These are phyloP conservation scores for Albugo candida DNA, from an alignment of 352 stramenopile genomes.

Conservation along the genomic window DNA sequence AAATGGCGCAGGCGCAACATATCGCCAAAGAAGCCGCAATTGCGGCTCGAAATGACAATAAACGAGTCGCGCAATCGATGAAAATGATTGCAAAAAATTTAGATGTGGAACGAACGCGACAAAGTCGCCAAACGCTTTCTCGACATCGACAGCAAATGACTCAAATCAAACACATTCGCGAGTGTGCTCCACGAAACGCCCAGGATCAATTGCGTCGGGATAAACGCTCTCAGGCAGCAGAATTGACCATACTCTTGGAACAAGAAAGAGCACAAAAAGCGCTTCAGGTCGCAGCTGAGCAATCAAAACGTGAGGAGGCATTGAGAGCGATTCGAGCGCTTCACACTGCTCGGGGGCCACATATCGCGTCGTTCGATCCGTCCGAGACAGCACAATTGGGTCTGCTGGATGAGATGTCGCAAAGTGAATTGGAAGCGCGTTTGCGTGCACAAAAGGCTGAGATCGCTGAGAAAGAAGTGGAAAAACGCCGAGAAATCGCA, in stretches of 20 bases:
- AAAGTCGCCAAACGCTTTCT: conserved; percentile 30
- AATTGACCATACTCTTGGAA: conserved; percentile 37
- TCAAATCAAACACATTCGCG: conserved; percentile 57
- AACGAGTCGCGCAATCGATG: conserved; percentile 56
- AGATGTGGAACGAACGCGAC: conserved; percentile 32
- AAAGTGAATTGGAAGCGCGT: conserved; percentile 66
- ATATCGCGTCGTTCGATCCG: conserved; percentile 80
- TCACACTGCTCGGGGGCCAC: conserved; percentile 52
- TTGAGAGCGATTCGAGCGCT: conserved; percentile 75
- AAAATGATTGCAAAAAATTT: conserved; percentile 52
- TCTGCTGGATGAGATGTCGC: conserved; percentile 83
- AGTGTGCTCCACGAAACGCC: conserved; percentile 61
- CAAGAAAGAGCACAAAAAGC: conserved; percentile 40
- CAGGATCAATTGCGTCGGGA: conserved; percentile 35
- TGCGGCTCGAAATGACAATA: conserved; percentile 52
- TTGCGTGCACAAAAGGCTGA: conserved; percentile 60
- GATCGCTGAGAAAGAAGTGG: conserved; percentile 44
- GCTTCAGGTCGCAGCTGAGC: conserved; percentile 35
- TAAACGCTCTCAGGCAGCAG: conserved; percentile 36
- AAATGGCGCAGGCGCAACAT: conserved; percentile 69
- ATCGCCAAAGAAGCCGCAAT: conserved; percentile 56
- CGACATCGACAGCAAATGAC: conserved; percentile 28
- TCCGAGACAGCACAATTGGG: conserved; percentile 73
- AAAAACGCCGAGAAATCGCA: conserved; percentile 45
- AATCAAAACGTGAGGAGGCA: conserved; percentile 54